Evolutionary conservation across 2,329 filamentous ascomycete genomes (phyloP).

Genomic region (Claviceps purpurea): DNA sequence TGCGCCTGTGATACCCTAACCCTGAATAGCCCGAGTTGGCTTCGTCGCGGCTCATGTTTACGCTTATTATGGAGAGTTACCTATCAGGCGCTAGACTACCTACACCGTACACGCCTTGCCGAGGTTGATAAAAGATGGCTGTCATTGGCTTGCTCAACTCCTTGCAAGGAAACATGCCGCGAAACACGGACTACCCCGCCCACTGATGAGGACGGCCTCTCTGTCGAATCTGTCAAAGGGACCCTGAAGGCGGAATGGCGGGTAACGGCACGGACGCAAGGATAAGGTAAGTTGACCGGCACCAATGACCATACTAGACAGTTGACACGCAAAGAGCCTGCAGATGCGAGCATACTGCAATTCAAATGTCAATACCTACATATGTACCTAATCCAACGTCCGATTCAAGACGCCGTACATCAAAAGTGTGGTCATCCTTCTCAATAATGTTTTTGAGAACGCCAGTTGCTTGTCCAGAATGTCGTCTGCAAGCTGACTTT

Average conservation of each 20-base stretch:
- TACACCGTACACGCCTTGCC: no score
- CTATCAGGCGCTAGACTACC: no score
- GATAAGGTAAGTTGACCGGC: constrained; percentile 3
- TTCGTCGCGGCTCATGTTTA: no score
- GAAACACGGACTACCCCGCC: no score
- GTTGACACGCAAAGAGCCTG: constrained; percentile 3
- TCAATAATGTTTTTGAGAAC: background rate
- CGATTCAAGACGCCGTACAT: background rate
- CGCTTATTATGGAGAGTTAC: no score
- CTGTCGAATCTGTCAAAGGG: no score
- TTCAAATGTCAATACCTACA: no score
- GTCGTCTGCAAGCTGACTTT: background rate
- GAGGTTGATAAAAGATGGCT: no score
- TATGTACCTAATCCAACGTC: background rate
- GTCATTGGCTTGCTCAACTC: no score
- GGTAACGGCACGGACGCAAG: background rate
- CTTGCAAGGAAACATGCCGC: no score
- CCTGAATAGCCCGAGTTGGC: background rate
- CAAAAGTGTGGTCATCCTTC: background rate
- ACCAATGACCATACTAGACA: background rate
- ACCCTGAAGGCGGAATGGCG: no score
- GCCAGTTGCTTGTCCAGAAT: background rate
- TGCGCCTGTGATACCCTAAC: background rate
- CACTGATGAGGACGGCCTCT: no score
- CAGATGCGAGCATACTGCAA: background rate